Conservation (phyloP, 352 stramenopile species). For the Globisporangium viniferum region DNA sequence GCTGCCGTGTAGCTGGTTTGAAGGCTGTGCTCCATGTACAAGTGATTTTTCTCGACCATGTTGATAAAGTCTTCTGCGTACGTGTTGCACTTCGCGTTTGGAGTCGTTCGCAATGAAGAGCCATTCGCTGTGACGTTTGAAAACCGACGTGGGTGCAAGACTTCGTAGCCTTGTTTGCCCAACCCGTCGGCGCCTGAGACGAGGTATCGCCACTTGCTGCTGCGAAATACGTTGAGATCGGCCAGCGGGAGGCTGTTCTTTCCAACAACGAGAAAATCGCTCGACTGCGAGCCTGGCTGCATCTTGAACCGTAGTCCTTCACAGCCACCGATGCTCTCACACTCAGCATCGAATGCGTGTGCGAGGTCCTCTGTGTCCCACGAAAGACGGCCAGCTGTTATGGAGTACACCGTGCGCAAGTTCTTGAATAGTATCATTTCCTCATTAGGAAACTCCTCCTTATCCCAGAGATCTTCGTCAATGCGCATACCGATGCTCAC, state of each 20-base stretch:
- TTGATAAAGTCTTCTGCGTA: constrained; percentile 13
- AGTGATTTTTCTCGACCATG: constrained; percentile 26
- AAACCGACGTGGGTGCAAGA: constrained; percentile 16
- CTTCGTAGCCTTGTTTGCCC: not conserved
- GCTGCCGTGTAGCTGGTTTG: constrained; percentile 32
- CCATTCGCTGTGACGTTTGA: not conserved
- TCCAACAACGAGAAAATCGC: not conserved
- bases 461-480: not conserved
- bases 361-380: constrained; percentile 11
- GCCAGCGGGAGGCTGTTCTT: not conserved
- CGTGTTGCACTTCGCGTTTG: not conserved
- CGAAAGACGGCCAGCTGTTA: constrained; percentile 5
- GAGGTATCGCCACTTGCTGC: constrained; percentile 15
- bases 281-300: not conserved
- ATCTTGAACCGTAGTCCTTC: not conserved
- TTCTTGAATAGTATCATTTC: not conserved
- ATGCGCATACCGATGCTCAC: constrained; percentile 10
- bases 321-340: not conserved
- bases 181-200: not conserved
- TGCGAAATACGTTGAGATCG: not conserved
- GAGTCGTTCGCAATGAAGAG: not conserved
- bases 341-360: not conserved
- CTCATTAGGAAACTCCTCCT: too few species aligned
- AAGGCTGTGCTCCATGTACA: constrained; percentile 39
- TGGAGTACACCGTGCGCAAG: constrained; percentile 6